Conservation (phyloP, 2,329 filamentous ascomycete species). For the Alternaria brassicicola region DNA sequence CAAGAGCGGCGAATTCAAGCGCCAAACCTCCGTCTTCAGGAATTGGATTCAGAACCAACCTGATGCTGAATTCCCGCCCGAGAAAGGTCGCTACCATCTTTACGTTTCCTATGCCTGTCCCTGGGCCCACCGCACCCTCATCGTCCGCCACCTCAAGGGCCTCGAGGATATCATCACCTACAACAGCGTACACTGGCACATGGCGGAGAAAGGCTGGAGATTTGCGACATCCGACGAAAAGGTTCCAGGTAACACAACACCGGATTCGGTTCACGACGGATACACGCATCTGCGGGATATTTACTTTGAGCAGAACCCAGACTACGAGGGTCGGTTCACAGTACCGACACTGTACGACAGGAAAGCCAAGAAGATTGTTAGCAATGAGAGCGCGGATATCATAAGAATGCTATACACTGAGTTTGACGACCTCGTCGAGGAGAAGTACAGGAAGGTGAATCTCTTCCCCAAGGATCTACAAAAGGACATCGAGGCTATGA, state of each 20-base stretch:
- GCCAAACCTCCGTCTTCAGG: constrained; percentile 81
- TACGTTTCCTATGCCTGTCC: constrained; percentile 95
- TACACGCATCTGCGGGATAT: constrained; percentile 78
- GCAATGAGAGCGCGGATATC: constrained; percentile 91
- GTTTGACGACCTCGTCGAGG: constrained; percentile 68
- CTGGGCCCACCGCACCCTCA: constrained; percentile 89
- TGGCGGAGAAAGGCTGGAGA: constrained; percentile 79
- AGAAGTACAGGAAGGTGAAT: constrained; percentile 53
- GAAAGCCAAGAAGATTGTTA: constrained; percentile 77
- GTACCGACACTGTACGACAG: constrained; percentile 88
- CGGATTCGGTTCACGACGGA: constrained; percentile 68
- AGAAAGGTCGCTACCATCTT: constrained; percentile 91
- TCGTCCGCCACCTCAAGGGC: constrained; percentile 88
- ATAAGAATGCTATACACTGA: constrained; percentile 85
- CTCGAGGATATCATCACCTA: constrained; percentile 80
- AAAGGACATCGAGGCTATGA: constrained; percentile 56
- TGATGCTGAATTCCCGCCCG: constrained; percentile 77
- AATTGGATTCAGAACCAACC: constrained; percentile 75
- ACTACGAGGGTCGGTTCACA: constrained; percentile 81
- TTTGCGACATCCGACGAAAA: constrained; percentile 72
- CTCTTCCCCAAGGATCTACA: constrained; percentile 54
- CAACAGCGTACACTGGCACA: constrained; percentile 92
- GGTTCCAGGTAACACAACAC: constrained; percentile 60
- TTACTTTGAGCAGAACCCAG: constrained; percentile 75
- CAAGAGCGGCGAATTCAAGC: constrained; percentile 89